Conservation (phyloP, 345 rosid genomes). For the Pistacia vera region DNA sequence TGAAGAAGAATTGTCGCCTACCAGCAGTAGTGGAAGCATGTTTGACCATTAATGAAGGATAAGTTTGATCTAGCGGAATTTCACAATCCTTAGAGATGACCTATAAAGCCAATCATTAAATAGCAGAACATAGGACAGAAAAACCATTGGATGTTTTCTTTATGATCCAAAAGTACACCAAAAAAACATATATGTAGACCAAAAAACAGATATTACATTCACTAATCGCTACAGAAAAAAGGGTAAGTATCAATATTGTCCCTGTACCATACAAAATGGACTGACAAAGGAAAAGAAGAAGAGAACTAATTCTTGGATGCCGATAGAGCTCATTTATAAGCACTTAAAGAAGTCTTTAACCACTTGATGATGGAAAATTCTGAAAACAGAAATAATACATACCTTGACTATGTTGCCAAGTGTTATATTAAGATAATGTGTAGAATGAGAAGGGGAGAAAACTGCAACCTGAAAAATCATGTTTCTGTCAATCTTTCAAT, state of each 20-base stretch:
- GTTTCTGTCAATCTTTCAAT: slow-evolving; percentile 19
- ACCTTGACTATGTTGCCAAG: slow-evolving; percentile 76
- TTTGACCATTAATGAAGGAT: slow-evolving; percentile 26
- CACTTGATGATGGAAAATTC: neutral
- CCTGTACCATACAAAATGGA: neutral
- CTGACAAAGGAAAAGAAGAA: neutral
- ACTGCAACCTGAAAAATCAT: slow-evolving; percentile 68
- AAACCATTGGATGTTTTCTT: neutral
- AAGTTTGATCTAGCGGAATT: slow-evolving; percentile 26
- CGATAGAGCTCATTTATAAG: neutral
- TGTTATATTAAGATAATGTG: slow-evolving; percentile 73
- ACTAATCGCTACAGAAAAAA: too few species aligned
- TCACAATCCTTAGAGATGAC: slow-evolving; percentile 54
- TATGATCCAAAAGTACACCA: neutral
- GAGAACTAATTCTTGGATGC: neutral
- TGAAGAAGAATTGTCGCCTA: slow-evolving; percentile 10
- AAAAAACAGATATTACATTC: neutral
- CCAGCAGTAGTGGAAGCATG: slow-evolving; percentile 37
- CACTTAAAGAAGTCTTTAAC: neutral
- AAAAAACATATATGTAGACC: neutral
- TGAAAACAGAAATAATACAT: slow-evolving; percentile 21
- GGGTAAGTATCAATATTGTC: too few species aligned
- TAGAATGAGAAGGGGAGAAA: slow-evolving; percentile 54
- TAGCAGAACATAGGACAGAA: neutral
- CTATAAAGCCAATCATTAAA: slow-evolving; percentile 37